Evolutionary conservation across 1,139 yeast genomes (phyloP), one percentile per base, ranked within the genome.

Genomic region (Suhomyces maxii): DNA sequence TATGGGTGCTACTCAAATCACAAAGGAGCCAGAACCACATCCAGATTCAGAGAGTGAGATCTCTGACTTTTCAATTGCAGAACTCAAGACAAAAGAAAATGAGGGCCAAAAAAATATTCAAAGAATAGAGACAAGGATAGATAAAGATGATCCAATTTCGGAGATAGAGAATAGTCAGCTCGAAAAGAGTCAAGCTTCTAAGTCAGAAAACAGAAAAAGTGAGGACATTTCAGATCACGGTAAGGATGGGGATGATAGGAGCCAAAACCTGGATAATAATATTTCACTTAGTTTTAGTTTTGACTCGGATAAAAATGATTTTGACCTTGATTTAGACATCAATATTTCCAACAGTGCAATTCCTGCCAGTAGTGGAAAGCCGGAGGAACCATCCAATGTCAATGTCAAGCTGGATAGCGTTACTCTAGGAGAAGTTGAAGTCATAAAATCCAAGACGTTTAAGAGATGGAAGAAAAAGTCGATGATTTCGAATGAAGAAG

Each of bases 1-100:
- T 30, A 55, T 61, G 51, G 59, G 56, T 12, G 53, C 47, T 10
- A 45, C 51, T 8, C 44, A 34, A 23, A 34, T 31, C 2, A 4
- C 31, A 5, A 40, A 40, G 34, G 32, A 38, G 10, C 10, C 10
- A 11, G 31, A 23, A 31, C n/a, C 35, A 14, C 14, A 37, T 4
- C 28, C 32, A 9, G 28, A 11, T 9, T 28, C 31, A 9, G 11
- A 28, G 6, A 28, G 31, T 4, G 31, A 28, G 5, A 10, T 12
- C 3, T 13, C 10, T 11, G 13, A 10, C 11, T 18, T 18, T 8
- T 10, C 25, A 13, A 14, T 37, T 10, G 26, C 36, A 38, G 9
- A 31, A n/a, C 8, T 33, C 30, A 28, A 18, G 34, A 25, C 6
- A 13, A 13, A 13, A 13, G 14, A n/a, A 34, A 10, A 10, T 34